Conservation (phyloP, 2,329 filamentous ascomycete genomes). For the Fusarium napiforme region DNA sequence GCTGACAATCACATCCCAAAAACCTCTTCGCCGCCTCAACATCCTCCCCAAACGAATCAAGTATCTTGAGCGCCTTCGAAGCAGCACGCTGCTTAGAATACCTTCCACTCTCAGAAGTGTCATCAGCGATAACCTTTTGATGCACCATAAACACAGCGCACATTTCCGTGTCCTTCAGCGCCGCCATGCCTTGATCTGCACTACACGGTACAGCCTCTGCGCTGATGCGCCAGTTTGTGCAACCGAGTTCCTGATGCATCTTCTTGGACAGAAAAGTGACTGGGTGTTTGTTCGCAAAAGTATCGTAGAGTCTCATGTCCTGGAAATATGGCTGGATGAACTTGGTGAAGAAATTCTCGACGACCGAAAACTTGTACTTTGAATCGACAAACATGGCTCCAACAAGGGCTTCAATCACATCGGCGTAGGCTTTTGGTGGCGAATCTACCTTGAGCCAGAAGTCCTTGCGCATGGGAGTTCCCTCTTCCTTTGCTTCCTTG, state of each 20-base stretch:
- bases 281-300: conserved; percentile 87
- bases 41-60: conserved; percentile 61
- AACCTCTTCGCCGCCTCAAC: conserved; percentile 61
- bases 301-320: conserved; percentile 89
- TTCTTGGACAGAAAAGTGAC: conserved; percentile 76
- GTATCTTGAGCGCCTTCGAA: conserved; percentile 62
- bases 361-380: conserved; percentile 77
- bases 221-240: conserved; percentile 67
- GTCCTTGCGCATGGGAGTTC: conserved; percentile 57
- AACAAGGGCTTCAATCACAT: conserved; percentile 88
- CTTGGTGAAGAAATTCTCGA: conserved; percentile 80
- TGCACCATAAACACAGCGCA: conserved; percentile 83
- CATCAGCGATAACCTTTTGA: conserved; percentile 71
- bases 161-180: conserved; percentile 61
- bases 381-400: conserved; percentile 94
- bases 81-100: conserved; percentile 79
- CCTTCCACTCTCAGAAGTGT: conserved; percentile 69
- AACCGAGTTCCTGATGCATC: conserved; percentile 73
- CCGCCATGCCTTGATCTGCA: conserved; percentile 55
- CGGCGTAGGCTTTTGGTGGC: conserved; percentile 81
- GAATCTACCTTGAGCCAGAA: conserved; percentile 75
- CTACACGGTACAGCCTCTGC: conserved; percentile 55
- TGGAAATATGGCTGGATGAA: conserved; percentile 83
- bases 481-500: conserved; percentile 47
- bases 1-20: conserved; percentile 72